phyloP scores from a whole-genome alignment of 345 rosid species.

The Noccaea caerulescens region DNA sequence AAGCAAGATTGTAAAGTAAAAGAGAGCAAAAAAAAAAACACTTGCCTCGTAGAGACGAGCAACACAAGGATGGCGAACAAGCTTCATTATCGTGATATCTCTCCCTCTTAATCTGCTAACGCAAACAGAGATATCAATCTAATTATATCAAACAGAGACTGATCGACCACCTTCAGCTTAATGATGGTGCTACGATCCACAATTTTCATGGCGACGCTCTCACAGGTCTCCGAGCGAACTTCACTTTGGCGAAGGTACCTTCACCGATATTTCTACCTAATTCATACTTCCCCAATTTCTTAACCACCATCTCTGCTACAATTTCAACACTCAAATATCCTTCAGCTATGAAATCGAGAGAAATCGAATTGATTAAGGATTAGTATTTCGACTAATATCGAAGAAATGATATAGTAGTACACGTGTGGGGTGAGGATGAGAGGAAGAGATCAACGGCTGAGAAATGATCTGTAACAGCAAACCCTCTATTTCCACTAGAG shows the following conservation, averaged over 20 bases:
- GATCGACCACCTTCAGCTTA: conserved; percentile 96
- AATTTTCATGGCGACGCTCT: conserved; percentile 97
- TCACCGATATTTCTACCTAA: conserved; percentile 94
- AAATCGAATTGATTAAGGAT: no score
- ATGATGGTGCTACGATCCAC: conserved; percentile 84
- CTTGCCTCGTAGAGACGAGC: conserved; percentile 70
- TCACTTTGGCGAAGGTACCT: conserved; percentile 95
- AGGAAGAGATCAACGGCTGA: no score
- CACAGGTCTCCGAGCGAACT: conserved; percentile 97
- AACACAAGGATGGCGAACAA: no score
- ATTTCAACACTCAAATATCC: no score
- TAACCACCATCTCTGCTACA: conserved; percentile 63
- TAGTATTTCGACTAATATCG: no score
- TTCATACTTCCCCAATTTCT: conserved; percentile 95
- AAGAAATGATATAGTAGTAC: no score
- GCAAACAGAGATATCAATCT: not conserved
- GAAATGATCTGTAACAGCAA: no score
- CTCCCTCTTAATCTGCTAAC: conserved; percentile 78
- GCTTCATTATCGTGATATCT: conserved; percentile 98
- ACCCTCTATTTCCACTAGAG: no score
- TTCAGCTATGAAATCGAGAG: no score
- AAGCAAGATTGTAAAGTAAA: not conserved
- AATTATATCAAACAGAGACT: conserved; percentile 46
- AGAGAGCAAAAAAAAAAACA: not conserved
- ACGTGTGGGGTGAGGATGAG: no score